Evolutionary conservation across 2,329 filamentous ascomycete genomes (phyloP).

Genomic region (Coniochaeta pulveracea): DNA sequence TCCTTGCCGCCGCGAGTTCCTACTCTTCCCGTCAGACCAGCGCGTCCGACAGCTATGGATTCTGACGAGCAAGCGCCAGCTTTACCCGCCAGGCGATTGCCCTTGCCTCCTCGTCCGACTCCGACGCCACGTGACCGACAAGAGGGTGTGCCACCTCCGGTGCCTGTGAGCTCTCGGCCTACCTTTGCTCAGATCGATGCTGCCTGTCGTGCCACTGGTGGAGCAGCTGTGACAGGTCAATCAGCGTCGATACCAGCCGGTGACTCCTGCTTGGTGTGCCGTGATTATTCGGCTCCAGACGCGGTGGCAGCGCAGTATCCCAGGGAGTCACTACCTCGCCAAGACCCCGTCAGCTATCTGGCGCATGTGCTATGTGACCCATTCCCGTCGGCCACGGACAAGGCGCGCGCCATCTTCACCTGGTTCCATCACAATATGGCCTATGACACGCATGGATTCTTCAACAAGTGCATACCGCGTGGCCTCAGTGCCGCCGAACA

Average conservation of each 20-base stretch:
- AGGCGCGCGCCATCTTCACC: conserved; percentile 83
- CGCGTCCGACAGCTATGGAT: conserved; percentile 18
- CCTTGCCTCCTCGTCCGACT: conserved; percentile 25
- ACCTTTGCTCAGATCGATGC: conserved; percentile 38
- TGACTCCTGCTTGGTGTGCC: conserved; percentile 60
- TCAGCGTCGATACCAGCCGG: conserved; percentile 6
- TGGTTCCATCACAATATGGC: conserved; percentile 92
- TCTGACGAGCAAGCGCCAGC: conserved; percentile 50
- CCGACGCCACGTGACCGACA: conserved; percentile 15
- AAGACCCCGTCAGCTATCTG: conserved; percentile 59
- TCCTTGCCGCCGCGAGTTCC: conserved; percentile 35
- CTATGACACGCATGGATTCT: conserved; percentile 76
- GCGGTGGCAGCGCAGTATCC: conserved; percentile 68
- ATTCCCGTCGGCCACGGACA: conserved; percentile 76
- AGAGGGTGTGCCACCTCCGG: conserved; percentile 34
- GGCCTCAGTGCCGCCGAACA: conserved; percentile 58
- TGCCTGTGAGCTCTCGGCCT: conserved; percentile 41
- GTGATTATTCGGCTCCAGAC: conserved; percentile 81
- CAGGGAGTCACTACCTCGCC: conserved; percentile 53
- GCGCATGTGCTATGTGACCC: conserved; percentile 67
- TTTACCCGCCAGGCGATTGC: conserved; percentile 24
- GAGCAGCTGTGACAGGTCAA: conserved; percentile 14
- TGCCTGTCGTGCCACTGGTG: conserved; percentile 22
- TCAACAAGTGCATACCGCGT: conserved; percentile 54
- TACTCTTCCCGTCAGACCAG: conserved; percentile 38